Evolutionary conservation across 805 yeast genomes (phyloP).

Genomic region (Candida mattraensis): DNA sequence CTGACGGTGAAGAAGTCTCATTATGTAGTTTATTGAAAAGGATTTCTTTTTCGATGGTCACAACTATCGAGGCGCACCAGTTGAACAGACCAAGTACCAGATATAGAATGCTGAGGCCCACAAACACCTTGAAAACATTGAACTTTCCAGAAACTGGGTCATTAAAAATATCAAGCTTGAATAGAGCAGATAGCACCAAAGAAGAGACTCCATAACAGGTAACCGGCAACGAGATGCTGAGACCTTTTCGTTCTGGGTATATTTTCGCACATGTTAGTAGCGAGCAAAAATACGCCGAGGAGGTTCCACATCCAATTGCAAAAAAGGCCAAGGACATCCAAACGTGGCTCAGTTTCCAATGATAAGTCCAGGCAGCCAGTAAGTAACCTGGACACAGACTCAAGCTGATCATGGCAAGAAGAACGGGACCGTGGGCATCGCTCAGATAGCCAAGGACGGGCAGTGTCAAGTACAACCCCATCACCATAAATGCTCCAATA

Average conservation of each 20-base stretch:
- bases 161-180: conserved; percentile 43
- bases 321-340: conserved; percentile 51
- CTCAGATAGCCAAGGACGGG: conserved; percentile 82
- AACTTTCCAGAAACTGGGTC: conserved; percentile 29
- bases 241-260: conserved; percentile 71
- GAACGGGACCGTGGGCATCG: conserved; percentile 81
- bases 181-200: conserved; percentile 64
- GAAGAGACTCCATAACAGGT: conserved; percentile 85
- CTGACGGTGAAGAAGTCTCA: conserved; percentile 19
- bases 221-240: conserved; percentile 87
- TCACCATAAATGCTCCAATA: conserved; percentile 68
- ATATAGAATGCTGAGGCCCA: conserved; percentile 52
- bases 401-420: conserved; percentile 61
- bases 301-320: conserved; percentile 69
- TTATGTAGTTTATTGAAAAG: conserved; percentile 34
- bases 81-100: conserved; percentile 55
- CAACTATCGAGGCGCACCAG: conserved; percentile 64
- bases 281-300: conserved; percentile 69
- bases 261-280: conserved; percentile 81
- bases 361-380: conserved; percentile 41
- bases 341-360: conserved; percentile 30
- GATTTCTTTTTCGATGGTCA: conserved; percentile 54
- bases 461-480: conserved; percentile 83
- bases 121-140: conserved; percentile 53
- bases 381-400: conserved; percentile 70